phyloP scores from a whole-genome alignment of 257 asterid species.

The Nicotiana attenuata region DNA sequence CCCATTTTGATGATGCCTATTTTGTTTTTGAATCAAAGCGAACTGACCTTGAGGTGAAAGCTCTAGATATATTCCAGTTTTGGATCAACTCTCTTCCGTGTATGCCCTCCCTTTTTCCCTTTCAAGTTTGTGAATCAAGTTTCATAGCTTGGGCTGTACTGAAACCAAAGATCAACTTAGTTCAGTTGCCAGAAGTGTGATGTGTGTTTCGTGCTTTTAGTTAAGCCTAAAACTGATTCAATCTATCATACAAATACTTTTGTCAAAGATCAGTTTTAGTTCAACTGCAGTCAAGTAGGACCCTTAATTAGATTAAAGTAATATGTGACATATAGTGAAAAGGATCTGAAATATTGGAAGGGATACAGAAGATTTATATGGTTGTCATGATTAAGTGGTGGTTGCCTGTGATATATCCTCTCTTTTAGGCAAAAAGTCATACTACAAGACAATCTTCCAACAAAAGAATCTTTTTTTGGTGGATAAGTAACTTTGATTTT shows the following conservation, averaged over 20 bases:
- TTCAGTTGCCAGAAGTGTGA: background rate
- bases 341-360: background rate
- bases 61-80: background rate
- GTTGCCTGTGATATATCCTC: background rate
- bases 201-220: background rate
- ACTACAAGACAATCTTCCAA: background rate
- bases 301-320: background rate
- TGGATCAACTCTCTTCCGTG: background rate
- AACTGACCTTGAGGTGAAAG: background rate
- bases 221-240: background rate
- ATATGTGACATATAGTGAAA: background rate
- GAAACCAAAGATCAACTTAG: background rate
- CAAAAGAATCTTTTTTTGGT: background rate
- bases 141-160: background rate
- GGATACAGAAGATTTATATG: background rate
- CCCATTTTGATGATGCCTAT: background rate
- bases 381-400: background rate
- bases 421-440: background rate
- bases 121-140: background rate
- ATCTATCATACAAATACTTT: background rate
- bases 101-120: background rate
- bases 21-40: background rate
- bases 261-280: background rate
- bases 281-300: background rate
- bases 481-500: background rate